Evolutionary conservation across 495 filamentous ascomycete species (phyloP).

Genomic region (Neurospora sp.): DNA sequence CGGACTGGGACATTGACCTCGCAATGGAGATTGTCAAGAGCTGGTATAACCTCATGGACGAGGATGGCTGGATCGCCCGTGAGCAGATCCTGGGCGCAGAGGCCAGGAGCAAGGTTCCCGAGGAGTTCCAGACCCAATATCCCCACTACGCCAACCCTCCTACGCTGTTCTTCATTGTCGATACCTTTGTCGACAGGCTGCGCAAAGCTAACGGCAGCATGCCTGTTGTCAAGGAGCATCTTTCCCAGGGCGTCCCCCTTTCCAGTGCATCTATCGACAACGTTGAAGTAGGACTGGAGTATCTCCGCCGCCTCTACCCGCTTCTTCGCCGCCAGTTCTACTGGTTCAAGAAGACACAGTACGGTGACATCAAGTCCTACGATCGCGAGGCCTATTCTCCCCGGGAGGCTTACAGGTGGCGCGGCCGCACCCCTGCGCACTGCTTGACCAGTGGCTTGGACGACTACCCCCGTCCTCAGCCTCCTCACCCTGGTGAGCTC

Average conservation of each 20-base stretch:
- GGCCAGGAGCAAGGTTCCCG: constrained; percentile 88
- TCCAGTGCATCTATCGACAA: constrained; percentile 55
- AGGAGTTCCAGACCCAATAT: constrained; percentile 94
- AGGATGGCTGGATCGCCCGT: constrained; percentile 94
- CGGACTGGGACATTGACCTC: constrained; percentile 89
- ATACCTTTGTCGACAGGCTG: constrained; percentile 71
- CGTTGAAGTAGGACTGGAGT: constrained; percentile 57
- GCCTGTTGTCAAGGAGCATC: constrained; percentile 18
- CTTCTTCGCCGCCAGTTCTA: constrained; percentile 80
- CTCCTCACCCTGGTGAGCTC: constrained; percentile 95
- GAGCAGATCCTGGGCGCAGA: constrained; percentile 95
- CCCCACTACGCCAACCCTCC: constrained; percentile 97
- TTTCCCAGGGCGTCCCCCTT: constrained; percentile 26
- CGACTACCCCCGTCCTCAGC: constrained; percentile 89
- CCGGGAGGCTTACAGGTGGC: constrained; percentile 92
- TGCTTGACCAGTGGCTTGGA: constrained; percentile 89
- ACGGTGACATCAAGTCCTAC: constrained; percentile 81
- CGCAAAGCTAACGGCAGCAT: constrained; percentile 31
- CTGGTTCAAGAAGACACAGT: constrained; percentile 91
- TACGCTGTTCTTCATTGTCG: constrained; percentile 86
- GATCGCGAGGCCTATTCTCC: constrained; percentile 77
- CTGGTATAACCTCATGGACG: constrained; percentile 94
- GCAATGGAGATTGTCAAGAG: constrained; percentile 86
- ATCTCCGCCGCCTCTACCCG: constrained; percentile 79
- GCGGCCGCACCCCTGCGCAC: constrained; percentile 77